phyloP scores from a whole-genome alignment of 306 rosid genomes.

The Begonia fuchsioides region DNA sequence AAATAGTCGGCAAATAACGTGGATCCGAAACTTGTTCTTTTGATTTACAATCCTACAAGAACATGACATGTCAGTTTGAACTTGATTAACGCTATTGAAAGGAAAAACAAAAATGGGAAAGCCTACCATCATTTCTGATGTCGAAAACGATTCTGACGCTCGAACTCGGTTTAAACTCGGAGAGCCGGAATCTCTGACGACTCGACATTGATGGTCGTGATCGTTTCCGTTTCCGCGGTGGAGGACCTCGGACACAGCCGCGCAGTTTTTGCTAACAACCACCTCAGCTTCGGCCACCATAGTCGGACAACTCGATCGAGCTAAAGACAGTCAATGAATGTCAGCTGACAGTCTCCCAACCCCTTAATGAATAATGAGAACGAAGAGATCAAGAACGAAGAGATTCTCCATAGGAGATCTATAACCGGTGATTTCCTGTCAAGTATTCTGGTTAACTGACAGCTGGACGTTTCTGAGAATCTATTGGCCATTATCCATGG shows the following conservation, averaged over 20 bases:
- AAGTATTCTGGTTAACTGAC: not conserved
- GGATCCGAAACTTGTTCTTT: slow-evolving; percentile 3
- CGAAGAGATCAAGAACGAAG: not conserved
- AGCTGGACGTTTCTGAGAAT: not conserved
- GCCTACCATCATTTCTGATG: slow-evolving; percentile 40
- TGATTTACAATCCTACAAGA: slow-evolving; percentile 32
- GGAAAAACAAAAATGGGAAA: not conserved
- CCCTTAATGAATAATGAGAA: too few relatives aligned
- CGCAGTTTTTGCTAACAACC: slow-evolving; percentile 39
- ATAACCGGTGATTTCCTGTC: not conserved
- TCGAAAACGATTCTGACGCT: slow-evolving; percentile 34
- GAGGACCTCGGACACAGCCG: slow-evolving; percentile 37
- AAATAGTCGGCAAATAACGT: slow-evolving; percentile 52
- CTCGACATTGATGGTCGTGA: slow-evolving; percentile 9
- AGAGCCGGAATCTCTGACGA: slow-evolving; percentile 32
- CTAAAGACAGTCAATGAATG: too few relatives aligned
- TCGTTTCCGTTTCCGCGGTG: slow-evolving; percentile 26
- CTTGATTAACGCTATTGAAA: not conserved
- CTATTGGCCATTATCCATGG: too few relatives aligned
- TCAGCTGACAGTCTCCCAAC: too few relatives aligned
- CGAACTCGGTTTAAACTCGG: slow-evolving; percentile 32
- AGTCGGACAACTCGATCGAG: too few relatives aligned
- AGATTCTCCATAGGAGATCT: not conserved
- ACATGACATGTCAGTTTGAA: too few relatives aligned
- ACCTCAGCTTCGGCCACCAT: slow-evolving; percentile 47